Conservation (phyloP, 23 red algal genomes). For the Pyropia haitanensis region DNA sequence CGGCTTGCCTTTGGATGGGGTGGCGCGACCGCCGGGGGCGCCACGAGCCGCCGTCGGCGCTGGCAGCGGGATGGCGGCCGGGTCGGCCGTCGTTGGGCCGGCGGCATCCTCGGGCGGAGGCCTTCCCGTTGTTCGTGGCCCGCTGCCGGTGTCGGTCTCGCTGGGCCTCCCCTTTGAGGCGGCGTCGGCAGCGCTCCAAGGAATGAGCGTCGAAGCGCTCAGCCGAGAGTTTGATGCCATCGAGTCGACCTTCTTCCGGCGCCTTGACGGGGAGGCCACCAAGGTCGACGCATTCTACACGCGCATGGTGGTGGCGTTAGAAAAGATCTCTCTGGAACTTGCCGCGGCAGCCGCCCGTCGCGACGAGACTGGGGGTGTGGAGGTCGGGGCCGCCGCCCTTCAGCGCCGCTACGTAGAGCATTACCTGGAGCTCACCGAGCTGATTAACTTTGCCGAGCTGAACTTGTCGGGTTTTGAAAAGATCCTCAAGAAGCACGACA, state of each 20-base stretch:
- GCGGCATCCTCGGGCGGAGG: no score
- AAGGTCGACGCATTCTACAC: constrained; percentile 37
- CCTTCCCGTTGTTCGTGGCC: no score
- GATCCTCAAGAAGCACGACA: constrained; percentile 99
- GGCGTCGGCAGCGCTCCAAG: no score
- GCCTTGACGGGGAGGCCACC: constrained; percentile 13
- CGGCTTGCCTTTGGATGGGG: no score
- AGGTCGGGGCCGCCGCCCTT: constrained; percentile 3
- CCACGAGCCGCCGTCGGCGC: no score
- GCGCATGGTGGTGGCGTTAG: constrained; percentile 15
- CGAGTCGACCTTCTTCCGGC: constrained; percentile 31
- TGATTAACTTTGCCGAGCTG: constrained; percentile 77
- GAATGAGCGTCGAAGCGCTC: neutral
- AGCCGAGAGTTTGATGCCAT: constrained; percentile 17
- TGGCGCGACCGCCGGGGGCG: no score
- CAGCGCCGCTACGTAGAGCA: constrained; percentile 54
- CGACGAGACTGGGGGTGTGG: no score
- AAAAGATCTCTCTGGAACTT: constrained; percentile 4
- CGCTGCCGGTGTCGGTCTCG: no score
- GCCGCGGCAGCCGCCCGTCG: no score
- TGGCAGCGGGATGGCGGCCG: no score
- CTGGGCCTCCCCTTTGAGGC: no score
- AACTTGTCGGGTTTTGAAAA: constrained; percentile 88
- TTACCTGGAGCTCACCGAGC: constrained; percentile 75
- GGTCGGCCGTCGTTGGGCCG: no score